Base-by-base conservation (phyloP, 2,329 filamentous ascomycete genomes). In the Ophidiomyces ophidiicola region DNA sequence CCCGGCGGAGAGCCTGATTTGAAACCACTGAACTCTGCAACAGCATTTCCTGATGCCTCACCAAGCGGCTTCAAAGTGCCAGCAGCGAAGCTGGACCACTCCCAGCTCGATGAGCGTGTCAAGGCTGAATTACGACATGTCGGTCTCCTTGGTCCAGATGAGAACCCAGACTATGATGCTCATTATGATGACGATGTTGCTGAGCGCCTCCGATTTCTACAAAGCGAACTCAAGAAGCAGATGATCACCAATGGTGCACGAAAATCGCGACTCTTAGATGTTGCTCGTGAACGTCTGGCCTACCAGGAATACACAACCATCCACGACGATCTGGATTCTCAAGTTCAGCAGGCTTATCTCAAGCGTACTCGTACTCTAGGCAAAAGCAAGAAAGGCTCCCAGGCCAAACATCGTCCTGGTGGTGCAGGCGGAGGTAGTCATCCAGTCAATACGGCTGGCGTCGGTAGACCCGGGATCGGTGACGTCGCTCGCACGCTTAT, bases 301-400 rank as follows among this genome's bases (percentile, higher is more conserved):
- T 80, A 90, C 63, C 90, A 98, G 56, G 90, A 98, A 58, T 98
- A 94, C 66, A 82, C 80, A 58, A 94, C 86, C 41, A 98, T 98
- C 51, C 80, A 92, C 36, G 90, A 98, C 57, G 90, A 98, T 58
- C 77, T 98, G 15, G 90, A 98, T 66, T 78, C 79, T 29, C 90
- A 96, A 57, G 86, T 96, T 29, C 87, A 96, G 55, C 80, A 84
- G 36, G 88, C 90, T 3, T 98, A 96, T 55, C 77, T 93, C 31
- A 98, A 98, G 66, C 82, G 90, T 17, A 96, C 88, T 19, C 78
- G 90, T 32, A 94, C 85, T 0, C 80, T 96, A 63, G 84, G 87
- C 58, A 92, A 96, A 66, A 85, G 78, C 60, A 92, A 92, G 61
- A 94, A 93, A 64, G 80, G 86, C 42, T 69, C 70, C 20, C 88